Percentiles rank a stretch among this genome's conserved stretches.
These are phyloP conservation scores for Diaporthe sp. DNA, from an alignment of 2,329 filamentous ascomycete species.

Conservation along the genomic window DNA sequence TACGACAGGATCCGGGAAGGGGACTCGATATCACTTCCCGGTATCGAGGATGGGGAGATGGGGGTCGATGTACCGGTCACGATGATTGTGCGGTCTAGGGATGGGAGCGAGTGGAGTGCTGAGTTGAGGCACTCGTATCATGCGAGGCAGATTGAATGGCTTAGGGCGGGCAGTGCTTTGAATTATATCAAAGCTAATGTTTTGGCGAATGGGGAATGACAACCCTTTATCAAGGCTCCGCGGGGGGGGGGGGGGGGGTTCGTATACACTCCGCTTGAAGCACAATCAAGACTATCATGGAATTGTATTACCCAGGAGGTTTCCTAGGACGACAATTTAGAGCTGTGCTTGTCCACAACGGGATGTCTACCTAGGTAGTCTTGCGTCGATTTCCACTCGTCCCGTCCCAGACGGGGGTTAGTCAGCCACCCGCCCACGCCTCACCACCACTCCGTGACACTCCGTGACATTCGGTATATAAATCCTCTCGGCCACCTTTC, in stretches of 20 bases:
- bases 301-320: too few species aligned
- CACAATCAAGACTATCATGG: too few species aligned
- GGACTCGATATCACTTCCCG: constrained; percentile 4
- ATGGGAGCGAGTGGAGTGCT: constrained; percentile 11
- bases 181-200: constrained; percentile 3
- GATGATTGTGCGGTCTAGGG: neutral
- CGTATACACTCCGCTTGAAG: too few species aligned
- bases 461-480: too few species aligned
- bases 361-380: neutral
- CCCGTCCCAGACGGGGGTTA: neutral
- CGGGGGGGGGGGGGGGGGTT: neutral
- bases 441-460: neutral
- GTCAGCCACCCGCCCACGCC: neutral
- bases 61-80: neutral
- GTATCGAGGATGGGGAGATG: constrained; percentile 19
- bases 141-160: neutral
- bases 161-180: constrained; percentile 1
- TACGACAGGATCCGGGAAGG: constrained; percentile 12
- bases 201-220: neutral
- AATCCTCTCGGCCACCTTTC: too few species aligned
- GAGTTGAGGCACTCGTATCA: constrained; percentile 52
- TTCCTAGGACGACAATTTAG: too few species aligned
- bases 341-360: too few species aligned
- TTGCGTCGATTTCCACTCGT: neutral
- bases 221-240: neutral